Percentiles rank a stretch among this genome's conserved stretches.
These are phyloP conservation scores for Rhizophora mangle DNA, from an alignment of 345 rosid genomes.

Conservation along the genomic window DNA sequence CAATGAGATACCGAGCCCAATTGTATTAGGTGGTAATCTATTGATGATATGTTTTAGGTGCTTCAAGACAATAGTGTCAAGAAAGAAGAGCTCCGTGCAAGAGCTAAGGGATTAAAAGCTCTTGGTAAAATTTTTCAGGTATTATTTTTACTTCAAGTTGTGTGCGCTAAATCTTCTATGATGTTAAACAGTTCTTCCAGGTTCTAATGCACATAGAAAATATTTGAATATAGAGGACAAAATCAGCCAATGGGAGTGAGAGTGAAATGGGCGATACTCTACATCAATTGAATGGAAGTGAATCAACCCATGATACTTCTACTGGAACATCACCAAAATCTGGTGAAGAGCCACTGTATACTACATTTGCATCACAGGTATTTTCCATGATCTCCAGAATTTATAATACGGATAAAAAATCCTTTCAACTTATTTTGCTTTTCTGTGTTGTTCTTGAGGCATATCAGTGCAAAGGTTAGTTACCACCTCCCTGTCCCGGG, in stretches of 20 bases:
- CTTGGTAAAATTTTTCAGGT: conserved; percentile 98
- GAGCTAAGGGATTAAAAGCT: conserved; percentile 92
- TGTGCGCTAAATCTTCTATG: not conserved
- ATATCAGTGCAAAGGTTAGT: no score
- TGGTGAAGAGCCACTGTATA: conserved; percentile 44
- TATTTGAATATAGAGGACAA: conserved; percentile 49
- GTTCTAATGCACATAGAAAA: conserved; percentile 5
- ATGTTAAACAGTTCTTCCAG: not conserved
- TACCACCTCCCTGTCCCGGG: no score
- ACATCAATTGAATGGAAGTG: conserved; percentile 55
- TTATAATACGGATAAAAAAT: not conserved
- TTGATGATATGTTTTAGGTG: conserved; percentile 54
- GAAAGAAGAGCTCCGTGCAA: conserved; percentile 85
- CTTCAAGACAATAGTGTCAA: conserved; percentile 82
- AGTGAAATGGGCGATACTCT: conserved; percentile 36
- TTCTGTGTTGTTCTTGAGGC: no score
- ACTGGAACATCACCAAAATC: conserved; percentile 48
- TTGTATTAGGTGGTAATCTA: conserved; percentile 16
- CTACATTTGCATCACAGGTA: conserved; percentile 57
- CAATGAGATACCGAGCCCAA: conserved; percentile 8
- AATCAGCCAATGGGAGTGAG: conserved; percentile 59
- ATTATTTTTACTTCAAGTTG: not conserved
- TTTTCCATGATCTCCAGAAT: conserved; percentile 4
- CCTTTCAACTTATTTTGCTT: not conserved
- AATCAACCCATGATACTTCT: conserved; percentile 34